Conservation (phyloP, 1,284 basidiomycete genomes). For the Sporisorium graminicola region DNA sequence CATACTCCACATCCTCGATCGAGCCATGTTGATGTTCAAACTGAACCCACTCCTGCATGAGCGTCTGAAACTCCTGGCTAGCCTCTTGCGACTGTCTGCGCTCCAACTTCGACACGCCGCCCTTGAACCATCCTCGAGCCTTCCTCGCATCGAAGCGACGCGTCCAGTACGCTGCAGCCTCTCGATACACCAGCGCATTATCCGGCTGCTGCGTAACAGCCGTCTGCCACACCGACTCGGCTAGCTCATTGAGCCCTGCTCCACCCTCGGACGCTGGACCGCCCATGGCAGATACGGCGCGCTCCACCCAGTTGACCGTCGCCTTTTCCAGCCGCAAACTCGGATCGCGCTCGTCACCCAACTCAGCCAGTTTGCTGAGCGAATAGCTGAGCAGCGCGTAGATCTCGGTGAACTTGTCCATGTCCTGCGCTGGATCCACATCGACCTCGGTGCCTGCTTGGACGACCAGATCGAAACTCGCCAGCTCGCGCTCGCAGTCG, state of each 20-base stretch:
- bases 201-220: constrained; percentile 48
- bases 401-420: constrained; percentile 62
- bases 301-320: constrained; percentile 60
- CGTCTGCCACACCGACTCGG: constrained; percentile 59
- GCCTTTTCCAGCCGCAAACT: constrained; percentile 43
- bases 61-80: constrained; percentile 72
- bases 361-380: constrained; percentile 32
- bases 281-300: constrained; percentile 43
- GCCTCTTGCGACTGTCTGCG: constrained; percentile 17
- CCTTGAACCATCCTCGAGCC: constrained; percentile 56
- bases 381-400: constrained; percentile 56
- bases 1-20: constrained; percentile 78
- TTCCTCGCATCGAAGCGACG: constrained; percentile 49
- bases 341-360: constrained; percentile 28
- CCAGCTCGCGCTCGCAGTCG: constrained; percentile 63
- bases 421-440: constrained; percentile 42
- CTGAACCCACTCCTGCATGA: constrained; percentile 86
- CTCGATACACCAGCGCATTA: constrained; percentile 46
- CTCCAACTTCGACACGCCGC: constrained; percentile 37
- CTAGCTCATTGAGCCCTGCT: constrained; percentile 51
- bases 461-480: constrained; percentile 35
- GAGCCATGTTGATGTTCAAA: constrained; percentile 88
- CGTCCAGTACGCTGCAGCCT: constrained; percentile 55
- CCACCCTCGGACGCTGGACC: constrained; percentile 48
- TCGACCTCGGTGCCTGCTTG: constrained; percentile 28